Base-by-base conservation (phyloP, 2,329 filamentous ascomycete genomes). In the Rhinocladiella mackenziei region DNA sequence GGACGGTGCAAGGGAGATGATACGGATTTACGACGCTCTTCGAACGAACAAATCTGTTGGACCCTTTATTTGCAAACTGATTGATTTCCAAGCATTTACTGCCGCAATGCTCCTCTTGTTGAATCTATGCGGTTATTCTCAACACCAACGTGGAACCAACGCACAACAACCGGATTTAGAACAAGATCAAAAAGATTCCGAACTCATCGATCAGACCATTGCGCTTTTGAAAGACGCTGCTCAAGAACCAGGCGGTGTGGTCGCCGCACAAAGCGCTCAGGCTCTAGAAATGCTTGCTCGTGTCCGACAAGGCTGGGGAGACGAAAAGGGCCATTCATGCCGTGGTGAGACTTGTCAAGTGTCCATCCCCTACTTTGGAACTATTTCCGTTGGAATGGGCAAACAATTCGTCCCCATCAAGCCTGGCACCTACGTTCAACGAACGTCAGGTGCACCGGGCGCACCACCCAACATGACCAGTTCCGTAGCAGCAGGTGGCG, bases 21-120 rank as follows among this genome's bases (percentile, higher is more conserved):
- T 73, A 17, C 45, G 50, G 11, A 50, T 61, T 8, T 74, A 71
- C 49, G 60, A 60, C 13, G 56, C 55, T 10, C 45, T 70, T 4
- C 62, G 67, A 39, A 55, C 56, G 14, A 57, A 48, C 20, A 44
- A 40, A 14, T 33, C 43, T 4, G 55, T 55, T 11, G 59, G 58
- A 9, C 58, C 64, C 4, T 65, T 67, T 35, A 56, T 68, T 7
- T 73, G 71, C 57, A 72, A 73, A 32, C 50, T 73, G 25, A 60
- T 70, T 34, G 72, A 76, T 47, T 75, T 75, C 37, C 60, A 69
- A 39, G 65, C 64, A 2, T 75, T 75, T 48, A 72, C 62, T 1
- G 65, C 67, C 3, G 65, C 69, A 10, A 64, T 73, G 53, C 59
- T 73, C 1, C 51, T 76, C 3, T 55, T 69, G 2, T 56, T 73